Conservation (phyloP, 495 filamentous ascomycete species). For the Xylaria grammica region DNA sequence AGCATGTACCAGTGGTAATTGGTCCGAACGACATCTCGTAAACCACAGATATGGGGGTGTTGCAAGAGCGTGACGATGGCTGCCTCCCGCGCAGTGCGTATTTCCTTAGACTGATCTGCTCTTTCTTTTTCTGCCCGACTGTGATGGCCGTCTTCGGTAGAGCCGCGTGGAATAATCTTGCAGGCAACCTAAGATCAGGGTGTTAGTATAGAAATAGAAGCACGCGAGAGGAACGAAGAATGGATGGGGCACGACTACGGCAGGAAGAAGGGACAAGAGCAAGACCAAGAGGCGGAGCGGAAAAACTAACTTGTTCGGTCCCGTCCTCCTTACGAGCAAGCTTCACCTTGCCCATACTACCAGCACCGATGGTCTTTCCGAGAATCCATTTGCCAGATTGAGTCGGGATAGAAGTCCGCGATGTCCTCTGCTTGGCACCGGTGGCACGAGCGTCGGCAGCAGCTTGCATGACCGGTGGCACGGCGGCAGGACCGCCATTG, state of each 20-base stretch:
- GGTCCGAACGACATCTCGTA: slow-evolving; percentile 93
- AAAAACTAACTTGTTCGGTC: slow-evolving; percentile 71
- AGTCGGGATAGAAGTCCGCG: slow-evolving; percentile 83
- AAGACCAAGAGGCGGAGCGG: neutral
- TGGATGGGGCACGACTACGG: neutral
- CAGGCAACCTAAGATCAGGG: slow-evolving; percentile 74
- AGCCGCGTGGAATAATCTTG: slow-evolving; percentile 93
- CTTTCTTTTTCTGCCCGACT: slow-evolving; percentile 80
- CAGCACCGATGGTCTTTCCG: slow-evolving; percentile 96
- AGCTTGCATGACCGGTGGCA: slow-evolving; percentile 46
- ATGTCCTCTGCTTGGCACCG: slow-evolving; percentile 57
- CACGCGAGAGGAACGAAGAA: neutral
- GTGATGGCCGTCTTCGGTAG: slow-evolving; percentile 76
- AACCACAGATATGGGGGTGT: slow-evolving; percentile 96
- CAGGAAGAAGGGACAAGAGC: slow-evolving; percentile 2
- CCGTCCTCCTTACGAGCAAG: slow-evolving; percentile 81
- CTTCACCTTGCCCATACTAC: slow-evolving; percentile 97
- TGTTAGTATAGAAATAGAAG: slow-evolving; percentile 18
- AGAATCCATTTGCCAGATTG: slow-evolving; percentile 87
- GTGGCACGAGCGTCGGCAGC: slow-evolving; percentile 51
- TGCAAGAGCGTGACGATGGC: slow-evolving; percentile 95
- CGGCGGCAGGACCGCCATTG: slow-evolving; percentile 53
- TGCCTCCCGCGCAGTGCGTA: slow-evolving; percentile 93
- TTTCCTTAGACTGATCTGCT: slow-evolving; percentile 94
- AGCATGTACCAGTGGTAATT: slow-evolving; percentile 99